These are phyloP conservation scores for Phytomonas sp. DNA, from an alignment of 208 protist genomes.

Conservation along the genomic window DNA sequence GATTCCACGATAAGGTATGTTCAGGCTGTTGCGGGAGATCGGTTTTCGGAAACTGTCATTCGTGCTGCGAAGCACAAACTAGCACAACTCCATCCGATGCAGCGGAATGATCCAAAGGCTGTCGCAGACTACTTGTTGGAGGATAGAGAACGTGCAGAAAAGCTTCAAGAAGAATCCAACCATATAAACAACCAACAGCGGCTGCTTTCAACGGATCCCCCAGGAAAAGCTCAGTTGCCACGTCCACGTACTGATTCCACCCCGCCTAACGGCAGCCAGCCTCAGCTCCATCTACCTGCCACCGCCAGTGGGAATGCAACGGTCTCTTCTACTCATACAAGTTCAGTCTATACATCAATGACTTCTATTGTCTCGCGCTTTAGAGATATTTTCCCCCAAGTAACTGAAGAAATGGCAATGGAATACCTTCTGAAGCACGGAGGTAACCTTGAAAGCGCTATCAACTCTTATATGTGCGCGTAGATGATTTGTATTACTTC, in stretches of 20 bases:
- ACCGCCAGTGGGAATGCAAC: neutral
- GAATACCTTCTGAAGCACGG: neutral
- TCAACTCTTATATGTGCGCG: constrained; percentile 2
- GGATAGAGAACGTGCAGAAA: neutral
- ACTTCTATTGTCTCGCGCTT: neutral
- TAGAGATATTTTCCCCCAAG: constrained; percentile 5
- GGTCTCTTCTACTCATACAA: neutral
- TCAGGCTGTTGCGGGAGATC: constrained; percentile 21
- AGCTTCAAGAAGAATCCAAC: neutral
- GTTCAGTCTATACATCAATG: neutral
- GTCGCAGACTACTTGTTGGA: neutral
- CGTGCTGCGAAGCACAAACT: constrained; percentile 3
- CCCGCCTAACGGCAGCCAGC: neutral
- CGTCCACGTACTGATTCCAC: neutral
- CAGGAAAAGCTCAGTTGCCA: neutral
- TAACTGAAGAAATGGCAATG: neutral
- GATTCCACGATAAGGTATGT: constrained; percentile 22
- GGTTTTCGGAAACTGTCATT: constrained; percentile 24
- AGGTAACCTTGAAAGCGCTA: neutral
- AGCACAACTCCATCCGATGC: neutral
- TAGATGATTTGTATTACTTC: neutral
- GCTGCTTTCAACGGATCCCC: neutral
- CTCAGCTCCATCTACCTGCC: neutral
- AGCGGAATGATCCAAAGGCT: neutral
- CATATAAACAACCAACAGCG: neutral